phyloP scores from a whole-genome alignment of 2,329 filamentous ascomycete species.

The Calonectria multiphialidica region DNA sequence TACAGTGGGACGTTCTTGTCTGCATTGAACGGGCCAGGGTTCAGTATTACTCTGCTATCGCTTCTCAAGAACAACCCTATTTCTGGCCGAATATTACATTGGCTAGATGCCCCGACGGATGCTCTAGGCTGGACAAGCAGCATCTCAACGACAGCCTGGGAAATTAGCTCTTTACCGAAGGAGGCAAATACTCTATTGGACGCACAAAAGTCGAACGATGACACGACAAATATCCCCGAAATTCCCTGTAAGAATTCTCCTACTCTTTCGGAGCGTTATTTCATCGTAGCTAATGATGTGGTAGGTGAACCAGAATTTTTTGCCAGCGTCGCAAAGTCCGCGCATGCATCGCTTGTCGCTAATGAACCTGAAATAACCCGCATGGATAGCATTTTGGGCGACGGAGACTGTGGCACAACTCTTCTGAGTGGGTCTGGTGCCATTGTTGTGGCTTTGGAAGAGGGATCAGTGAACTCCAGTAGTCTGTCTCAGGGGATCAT shows the following conservation, averaged over 20 bases:
- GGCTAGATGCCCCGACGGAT: conserved; percentile 6
- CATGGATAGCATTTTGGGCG: conserved; percentile 14
- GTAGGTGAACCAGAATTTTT: not conserved
- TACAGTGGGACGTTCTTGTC: conserved; percentile 14
- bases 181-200: not conserved
- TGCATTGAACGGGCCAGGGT: conserved; percentile 9
- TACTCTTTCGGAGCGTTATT: not conserved
- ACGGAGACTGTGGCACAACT: conserved; percentile 19
- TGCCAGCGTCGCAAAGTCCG: not conserved
- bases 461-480: not conserved
- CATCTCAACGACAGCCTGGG: not conserved
- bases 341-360: not conserved
- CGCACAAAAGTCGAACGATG: not conserved
- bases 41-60: conserved; percentile 10
- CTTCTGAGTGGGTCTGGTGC: conserved; percentile 4
- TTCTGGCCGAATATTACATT: conserved; percentile 4
- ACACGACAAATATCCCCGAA: not conserved
- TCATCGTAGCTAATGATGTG: not conserved
- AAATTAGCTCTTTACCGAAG: not conserved
- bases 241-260: not conserved
- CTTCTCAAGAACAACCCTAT: not conserved
- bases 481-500: conserved; percentile 14
- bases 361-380: conserved; percentile 14
- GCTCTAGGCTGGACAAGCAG: conserved; percentile 7
- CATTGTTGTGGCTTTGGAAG: not conserved